Conservation (phyloP, 257 asterid genomes). For the Fraxinus cuspidata region DNA sequence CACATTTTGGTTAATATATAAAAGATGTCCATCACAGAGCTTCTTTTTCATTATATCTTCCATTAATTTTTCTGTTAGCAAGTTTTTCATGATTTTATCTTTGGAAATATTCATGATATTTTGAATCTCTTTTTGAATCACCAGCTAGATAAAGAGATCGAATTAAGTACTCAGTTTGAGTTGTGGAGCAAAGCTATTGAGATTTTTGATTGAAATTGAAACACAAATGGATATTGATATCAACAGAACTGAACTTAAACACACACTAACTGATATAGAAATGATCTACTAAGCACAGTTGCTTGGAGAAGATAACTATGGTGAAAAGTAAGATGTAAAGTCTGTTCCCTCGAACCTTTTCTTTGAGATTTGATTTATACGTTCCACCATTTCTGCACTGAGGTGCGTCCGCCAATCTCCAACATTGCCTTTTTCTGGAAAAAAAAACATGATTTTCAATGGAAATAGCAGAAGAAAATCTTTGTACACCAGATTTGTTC, state of each 20-base stretch:
- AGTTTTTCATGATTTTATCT: not conserved
- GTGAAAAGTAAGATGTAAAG: not conserved
- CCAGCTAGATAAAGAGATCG: not conserved
- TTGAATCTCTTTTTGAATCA: not conserved
- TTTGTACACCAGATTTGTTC: not conserved
- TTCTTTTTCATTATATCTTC: not conserved
- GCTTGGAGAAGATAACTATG: not conserved
- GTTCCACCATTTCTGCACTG: too few relatives aligned
- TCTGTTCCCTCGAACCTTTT: not conserved
- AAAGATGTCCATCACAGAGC: not conserved
- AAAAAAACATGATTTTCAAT: too few relatives aligned
- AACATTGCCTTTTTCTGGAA: too few relatives aligned
- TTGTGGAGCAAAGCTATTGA: not conserved
- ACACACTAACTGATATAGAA: not conserved
- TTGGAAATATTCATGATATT: not conserved
- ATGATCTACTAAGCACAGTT: not conserved
- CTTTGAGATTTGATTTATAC: not conserved
- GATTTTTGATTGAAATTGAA: not conserved
- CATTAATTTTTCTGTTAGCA: not conserved
- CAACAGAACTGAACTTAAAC: not conserved
- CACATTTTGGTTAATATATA: not conserved
- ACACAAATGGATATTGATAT: not conserved
- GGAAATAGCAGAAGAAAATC: not conserved
- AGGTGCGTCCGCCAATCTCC: too few relatives aligned
- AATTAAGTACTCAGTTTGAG: not conserved